Percentiles rank a stretch among this genome's conserved stretches.
Evolutionary conservation across 768 basidiomycete species (phyloP).

Genomic region (Amyloporia xantha): DNA sequence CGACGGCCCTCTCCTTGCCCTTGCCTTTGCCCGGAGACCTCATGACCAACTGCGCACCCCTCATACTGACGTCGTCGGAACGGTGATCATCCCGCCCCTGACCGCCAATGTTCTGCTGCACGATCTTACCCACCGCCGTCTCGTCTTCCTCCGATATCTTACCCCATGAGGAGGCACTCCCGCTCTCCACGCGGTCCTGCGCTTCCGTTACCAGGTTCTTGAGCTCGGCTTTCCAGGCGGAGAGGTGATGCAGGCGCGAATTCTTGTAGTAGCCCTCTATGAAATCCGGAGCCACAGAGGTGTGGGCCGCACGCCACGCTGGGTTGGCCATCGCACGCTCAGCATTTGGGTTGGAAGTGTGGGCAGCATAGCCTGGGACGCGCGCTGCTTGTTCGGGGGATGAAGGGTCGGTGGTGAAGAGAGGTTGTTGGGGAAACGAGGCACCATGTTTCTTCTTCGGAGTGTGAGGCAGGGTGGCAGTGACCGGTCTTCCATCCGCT

Average conservation of each 20-base stretch:
- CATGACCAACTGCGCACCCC: slow-evolving; percentile 30
- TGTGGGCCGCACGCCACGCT: slow-evolving; percentile 83
- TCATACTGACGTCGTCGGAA: slow-evolving; percentile 40
- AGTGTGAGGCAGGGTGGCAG: slow-evolving; percentile 11
- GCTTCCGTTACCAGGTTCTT: slow-evolving; percentile 74
- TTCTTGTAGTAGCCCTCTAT: slow-evolving; percentile 68
- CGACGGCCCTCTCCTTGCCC: slow-evolving; percentile 47
- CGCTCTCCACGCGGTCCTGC: slow-evolving; percentile 58
- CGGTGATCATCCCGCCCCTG: slow-evolving; percentile 10
- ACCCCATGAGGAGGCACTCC: slow-evolving; percentile 9
- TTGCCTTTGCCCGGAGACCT: slow-evolving; percentile 46
- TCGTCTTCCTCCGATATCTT: slow-evolving; percentile 6
- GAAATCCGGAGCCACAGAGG: slow-evolving; percentile 80
- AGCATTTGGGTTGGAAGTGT: slow-evolving; percentile 65
- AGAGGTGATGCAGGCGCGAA: slow-evolving; percentile 87
- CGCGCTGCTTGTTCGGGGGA: slow-evolving; percentile 36
- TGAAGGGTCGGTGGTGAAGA: slow-evolving; percentile 37
- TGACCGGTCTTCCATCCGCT: neutral
- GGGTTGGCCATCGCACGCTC: slow-evolving; percentile 76
- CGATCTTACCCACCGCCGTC: slow-evolving; percentile 28
- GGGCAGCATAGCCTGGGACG: slow-evolving; percentile 60
- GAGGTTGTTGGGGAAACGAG: slow-evolving; percentile 12
- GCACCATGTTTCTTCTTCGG: slow-evolving; percentile 13
- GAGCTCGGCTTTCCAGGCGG: slow-evolving; percentile 89
- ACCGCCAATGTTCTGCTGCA: slow-evolving; percentile 21